phyloP scores from a whole-genome alignment of 257 asterid species.

The Prunella vulgaris region DNA sequence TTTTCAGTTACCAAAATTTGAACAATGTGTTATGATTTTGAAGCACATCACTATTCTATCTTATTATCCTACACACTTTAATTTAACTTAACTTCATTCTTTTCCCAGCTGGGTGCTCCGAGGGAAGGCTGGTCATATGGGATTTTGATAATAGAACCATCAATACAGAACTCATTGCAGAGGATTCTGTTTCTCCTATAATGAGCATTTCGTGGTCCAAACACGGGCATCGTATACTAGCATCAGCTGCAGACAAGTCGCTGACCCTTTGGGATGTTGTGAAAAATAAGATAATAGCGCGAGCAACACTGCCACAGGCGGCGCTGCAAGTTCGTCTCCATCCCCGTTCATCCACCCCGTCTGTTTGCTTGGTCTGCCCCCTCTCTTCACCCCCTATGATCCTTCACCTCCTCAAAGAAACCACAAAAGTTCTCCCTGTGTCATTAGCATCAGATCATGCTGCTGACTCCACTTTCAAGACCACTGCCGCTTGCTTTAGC shows the following conservation, averaged over 20 bases:
- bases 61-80: too few relatives aligned
- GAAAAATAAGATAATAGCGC: slow-evolving; percentile 61
- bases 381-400: slow-evolving; percentile 75
- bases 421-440: slow-evolving; percentile 58
- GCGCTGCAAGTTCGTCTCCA: slow-evolving; percentile 74
- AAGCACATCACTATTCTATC: too few relatives aligned
- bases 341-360: slow-evolving; percentile 73
- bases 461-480: slow-evolving; percentile 51
- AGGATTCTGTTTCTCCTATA: slow-evolving; percentile 48
- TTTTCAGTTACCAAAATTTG: too few relatives aligned
- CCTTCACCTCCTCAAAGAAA: slow-evolving; percentile 48
- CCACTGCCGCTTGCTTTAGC: slow-evolving; percentile 84
- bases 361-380: slow-evolving; percentile 77
- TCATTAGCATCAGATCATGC: slow-evolving; percentile 49
- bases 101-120: slow-evolving; percentile 77
- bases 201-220: slow-evolving; percentile 86
- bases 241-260: slow-evolving; percentile 80
- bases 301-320: slow-evolving; percentile 51
- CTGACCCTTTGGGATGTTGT: slow-evolving; percentile 82
- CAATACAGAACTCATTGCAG: slow-evolving; percentile 54
- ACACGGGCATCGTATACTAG: slow-evolving; percentile 71
- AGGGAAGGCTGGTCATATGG: slow-evolving; percentile 82
- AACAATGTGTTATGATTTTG: too few relatives aligned
- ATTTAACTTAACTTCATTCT: too few relatives aligned
- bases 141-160: slow-evolving; percentile 82